These are phyloP conservation scores for Boletus reticulatus DNA, from an alignment of 768 basidiomycete species.

Conservation along the genomic window DNA sequence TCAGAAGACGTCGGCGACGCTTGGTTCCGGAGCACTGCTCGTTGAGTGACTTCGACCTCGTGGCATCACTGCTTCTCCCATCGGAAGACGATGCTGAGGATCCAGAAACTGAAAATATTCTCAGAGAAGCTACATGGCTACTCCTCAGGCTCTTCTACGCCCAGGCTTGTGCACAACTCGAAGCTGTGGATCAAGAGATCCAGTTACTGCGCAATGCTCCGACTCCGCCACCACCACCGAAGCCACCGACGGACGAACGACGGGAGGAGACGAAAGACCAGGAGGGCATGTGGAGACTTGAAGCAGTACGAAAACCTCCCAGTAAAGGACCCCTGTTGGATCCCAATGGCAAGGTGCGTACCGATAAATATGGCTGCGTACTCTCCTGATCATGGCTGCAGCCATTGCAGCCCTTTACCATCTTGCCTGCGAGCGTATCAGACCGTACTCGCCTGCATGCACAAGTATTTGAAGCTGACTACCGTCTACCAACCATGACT, in stretches of 20 bases:
- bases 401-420: constrained; percentile 91
- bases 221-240: constrained; percentile 35
- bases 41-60: constrained; percentile 58
- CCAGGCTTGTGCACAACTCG: constrained; percentile 64
- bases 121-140: constrained; percentile 67
- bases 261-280: constrained; percentile 41
- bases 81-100: constrained; percentile 44
- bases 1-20: constrained; percentile 55
- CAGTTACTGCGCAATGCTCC: constrained; percentile 60
- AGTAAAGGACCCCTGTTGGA: constrained; percentile 70
- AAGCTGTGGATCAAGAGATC: constrained; percentile 69
- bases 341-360: constrained; percentile 66
- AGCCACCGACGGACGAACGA: constrained; percentile 35
- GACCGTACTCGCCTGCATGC: constrained; percentile 72
- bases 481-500: constrained; percentile 91
- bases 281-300: constrained; percentile 72
- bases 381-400: constrained; percentile 30
- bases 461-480: constrained; percentile 81
- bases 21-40: constrained; percentile 30
- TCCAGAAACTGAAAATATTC: constrained; percentile 58
- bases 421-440: constrained; percentile 68
- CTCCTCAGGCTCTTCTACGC: constrained; percentile 72
- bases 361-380: background rate
- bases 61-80: constrained; percentile 57
- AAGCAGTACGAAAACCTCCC: constrained; percentile 45